Base-by-base conservation (phyloP, 805 yeast genomes). In the Ogataea saltuana region DNA sequence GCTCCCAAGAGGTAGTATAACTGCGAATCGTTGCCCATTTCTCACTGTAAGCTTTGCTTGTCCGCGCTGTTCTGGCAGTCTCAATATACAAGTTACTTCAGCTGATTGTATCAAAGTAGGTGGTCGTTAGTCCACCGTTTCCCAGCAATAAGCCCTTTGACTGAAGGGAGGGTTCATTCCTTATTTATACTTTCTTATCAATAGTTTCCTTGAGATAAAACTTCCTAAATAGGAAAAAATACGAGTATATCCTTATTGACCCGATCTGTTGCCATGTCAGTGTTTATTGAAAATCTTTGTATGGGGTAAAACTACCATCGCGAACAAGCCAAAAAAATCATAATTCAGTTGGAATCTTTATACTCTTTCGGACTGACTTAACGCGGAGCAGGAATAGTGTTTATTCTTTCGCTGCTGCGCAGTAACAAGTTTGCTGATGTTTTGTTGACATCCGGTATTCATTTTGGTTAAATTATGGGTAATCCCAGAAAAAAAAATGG, bases 221-320 rank as follows among this genome's bases (percentile, higher is more conserved):
- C n/a, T 34, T 28, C 57, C 57, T 41, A 51, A 48, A 37, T 45
- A 33, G 57, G 57, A 30, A 53, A 53, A 53, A 44, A 51, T 8
- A 38, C 32, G 48, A 44, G 45, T 31, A 38, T 45, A 20, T 6
- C 38, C 16, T n/a, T 34, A 23, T 8, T 15, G 9, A 23, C 28
- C 38, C 38, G 29, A 21, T 10, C 12, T 4, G 12, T 6, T 2
- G 4, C 6, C 29, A 16, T 34, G 38, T 28, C 38, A 34, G 38
- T 25, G 28, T 25, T 13, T 25, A 25, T 25, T 25, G n/a, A n/a
- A n/a, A 32, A 32, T 10, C 26, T 34, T 34, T 34, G 16, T 23
- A 34, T 34, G 38, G 38, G 38, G 38, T 34, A 34, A 6, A 17
- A 6, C 6, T n/a, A n/a, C n/a, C n/a, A n/a, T n/a, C n/a, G n/a